phyloP scores from a whole-genome alignment of 129 eudicot species.

The Centaurea solstitialis region DNA sequence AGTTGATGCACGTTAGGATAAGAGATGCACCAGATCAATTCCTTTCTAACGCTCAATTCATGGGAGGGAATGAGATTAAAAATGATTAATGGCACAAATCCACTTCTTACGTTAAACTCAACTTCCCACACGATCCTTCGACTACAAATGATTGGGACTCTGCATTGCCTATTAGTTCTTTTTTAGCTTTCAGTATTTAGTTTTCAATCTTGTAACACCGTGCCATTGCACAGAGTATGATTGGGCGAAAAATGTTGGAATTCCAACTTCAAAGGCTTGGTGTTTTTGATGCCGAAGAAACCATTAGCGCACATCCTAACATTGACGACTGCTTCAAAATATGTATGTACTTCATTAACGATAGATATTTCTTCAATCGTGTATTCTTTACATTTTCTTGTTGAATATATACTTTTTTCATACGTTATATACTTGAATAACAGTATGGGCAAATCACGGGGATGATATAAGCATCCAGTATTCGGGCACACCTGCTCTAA shows the following conservation, averaged over 20 bases:
- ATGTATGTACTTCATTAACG: slow-evolving; percentile 47
- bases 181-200: not conserved
- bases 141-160: not conserved
- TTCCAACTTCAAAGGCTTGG: slow-evolving; percentile 70
- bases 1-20: too few species aligned
- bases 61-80: too few species aligned
- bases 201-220: not conserved
- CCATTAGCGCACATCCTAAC: slow-evolving; percentile 66
- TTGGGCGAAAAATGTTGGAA: slow-evolving; percentile 74
- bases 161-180: not conserved
- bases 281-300: slow-evolving; percentile 67
- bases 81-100: too few species aligned
- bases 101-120: too few species aligned
- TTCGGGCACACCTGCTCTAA: slow-evolving; percentile 73
- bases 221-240: slow-evolving; percentile 53
- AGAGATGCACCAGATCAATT: too few species aligned
- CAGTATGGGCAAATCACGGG: slow-evolving; percentile 82
- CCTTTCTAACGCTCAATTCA: too few species aligned
- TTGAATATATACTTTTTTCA: not conserved
- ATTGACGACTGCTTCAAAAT: slow-evolving; percentile 60
- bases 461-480: slow-evolving; percentile 79
- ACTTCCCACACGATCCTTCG: too few species aligned
- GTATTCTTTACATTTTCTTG: not conserved
- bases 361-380: not conserved
- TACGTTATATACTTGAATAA: slow-evolving; percentile 2